phyloP scores from a whole-genome alignment of 441 rosid species.

The Populus hybrid region DNA sequence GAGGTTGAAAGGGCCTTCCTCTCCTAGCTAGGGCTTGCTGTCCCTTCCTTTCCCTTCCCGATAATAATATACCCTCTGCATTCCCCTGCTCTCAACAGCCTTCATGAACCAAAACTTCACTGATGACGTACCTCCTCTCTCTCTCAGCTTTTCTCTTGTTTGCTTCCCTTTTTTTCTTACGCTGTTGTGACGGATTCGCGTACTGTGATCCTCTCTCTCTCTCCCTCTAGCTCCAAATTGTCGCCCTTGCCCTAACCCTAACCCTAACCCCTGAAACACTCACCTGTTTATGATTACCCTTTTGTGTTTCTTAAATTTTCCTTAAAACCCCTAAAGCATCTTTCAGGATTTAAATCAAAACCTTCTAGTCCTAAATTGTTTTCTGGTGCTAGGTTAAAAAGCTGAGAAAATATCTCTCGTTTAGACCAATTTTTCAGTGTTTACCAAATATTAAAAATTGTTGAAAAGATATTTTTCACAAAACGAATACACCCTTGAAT shows the following conservation, averaged over 20 bases:
- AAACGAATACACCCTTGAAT: too few relatives aligned
- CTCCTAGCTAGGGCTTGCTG: constrained; percentile 3
- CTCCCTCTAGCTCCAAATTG: not conserved
- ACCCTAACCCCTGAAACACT: not conserved
- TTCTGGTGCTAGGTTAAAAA: too few relatives aligned
- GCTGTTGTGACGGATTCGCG: constrained; percentile 7
- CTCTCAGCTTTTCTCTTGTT: not conserved
- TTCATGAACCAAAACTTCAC: not conserved
- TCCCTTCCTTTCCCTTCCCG: not conserved
- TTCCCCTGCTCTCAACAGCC: not conserved
- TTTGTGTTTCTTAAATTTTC: too few relatives aligned
- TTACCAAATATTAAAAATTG: too few relatives aligned
- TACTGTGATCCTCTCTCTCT: not conserved
- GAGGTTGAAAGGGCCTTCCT: not conserved
- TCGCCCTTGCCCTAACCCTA: not conserved
- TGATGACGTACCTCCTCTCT: not conserved
- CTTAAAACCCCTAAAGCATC: too few relatives aligned
- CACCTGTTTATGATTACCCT: too few relatives aligned
- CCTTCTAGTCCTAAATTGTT: too few relatives aligned
- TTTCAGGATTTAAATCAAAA: too few relatives aligned
- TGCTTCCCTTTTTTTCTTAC: constrained; percentile 1
- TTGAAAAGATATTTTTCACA: too few relatives aligned
- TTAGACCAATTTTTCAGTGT: too few relatives aligned
- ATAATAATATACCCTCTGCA: not conserved
- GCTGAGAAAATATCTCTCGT: too few relatives aligned